A percentile compares a stretch with the other conserved stretches of the same genome.
phyloP scores from a whole-genome alignment of 2,329 filamentous ascomycete species.

The Elsinoe fawcettii region DNA sequence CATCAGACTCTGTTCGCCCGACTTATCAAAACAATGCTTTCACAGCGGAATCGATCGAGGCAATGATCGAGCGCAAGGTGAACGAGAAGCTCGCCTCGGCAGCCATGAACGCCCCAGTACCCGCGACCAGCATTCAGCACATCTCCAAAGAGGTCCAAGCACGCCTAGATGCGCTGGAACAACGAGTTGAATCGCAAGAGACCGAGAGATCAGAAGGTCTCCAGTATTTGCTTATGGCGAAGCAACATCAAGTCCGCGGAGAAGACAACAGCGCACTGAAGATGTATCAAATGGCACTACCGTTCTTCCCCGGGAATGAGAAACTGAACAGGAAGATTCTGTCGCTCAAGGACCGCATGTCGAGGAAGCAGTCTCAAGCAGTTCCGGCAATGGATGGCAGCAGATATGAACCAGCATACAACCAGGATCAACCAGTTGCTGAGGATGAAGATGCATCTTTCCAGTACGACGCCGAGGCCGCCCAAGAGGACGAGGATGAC shows the following conservation, averaged over 20 bases:
- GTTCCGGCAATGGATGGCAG: not conserved
- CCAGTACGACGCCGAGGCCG: slow-evolving; percentile 12
- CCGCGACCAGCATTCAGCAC: slow-evolving; percentile 34
- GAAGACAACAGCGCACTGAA: slow-evolving; percentile 70
- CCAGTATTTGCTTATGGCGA: slow-evolving; percentile 79
- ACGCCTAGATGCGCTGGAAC: slow-evolving; percentile 75
- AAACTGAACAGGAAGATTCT: slow-evolving; percentile 58
- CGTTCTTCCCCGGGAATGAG: slow-evolving; percentile 77
- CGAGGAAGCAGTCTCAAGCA: not conserved
- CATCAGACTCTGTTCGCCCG: slow-evolving; percentile 24
- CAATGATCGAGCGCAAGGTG: slow-evolving; percentile 86
- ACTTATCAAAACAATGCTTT: slow-evolving; percentile 24
- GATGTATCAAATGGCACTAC: slow-evolving; percentile 78
- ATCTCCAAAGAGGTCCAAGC: slow-evolving; percentile 72
- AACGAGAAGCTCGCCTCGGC: slow-evolving; percentile 80
- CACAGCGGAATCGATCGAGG: slow-evolving; percentile 67
- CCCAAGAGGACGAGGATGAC: slow-evolving; percentile 16
- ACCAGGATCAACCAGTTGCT: not conserved
- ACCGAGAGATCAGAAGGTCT: slow-evolving; percentile 79
- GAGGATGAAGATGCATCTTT: slow-evolving; percentile 16
- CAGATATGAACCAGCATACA: too few relatives aligned
- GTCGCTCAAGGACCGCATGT: slow-evolving; percentile 41
- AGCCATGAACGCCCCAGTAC: slow-evolving; percentile 49
- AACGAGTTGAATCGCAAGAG: slow-evolving; percentile 63
- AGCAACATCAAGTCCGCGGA: slow-evolving; percentile 78